Evolutionary conservation across 148 eudicot species (phyloP), one percentile per base, ranked within the genome.

Genomic region (Hydrangea macrophylla): DNA sequence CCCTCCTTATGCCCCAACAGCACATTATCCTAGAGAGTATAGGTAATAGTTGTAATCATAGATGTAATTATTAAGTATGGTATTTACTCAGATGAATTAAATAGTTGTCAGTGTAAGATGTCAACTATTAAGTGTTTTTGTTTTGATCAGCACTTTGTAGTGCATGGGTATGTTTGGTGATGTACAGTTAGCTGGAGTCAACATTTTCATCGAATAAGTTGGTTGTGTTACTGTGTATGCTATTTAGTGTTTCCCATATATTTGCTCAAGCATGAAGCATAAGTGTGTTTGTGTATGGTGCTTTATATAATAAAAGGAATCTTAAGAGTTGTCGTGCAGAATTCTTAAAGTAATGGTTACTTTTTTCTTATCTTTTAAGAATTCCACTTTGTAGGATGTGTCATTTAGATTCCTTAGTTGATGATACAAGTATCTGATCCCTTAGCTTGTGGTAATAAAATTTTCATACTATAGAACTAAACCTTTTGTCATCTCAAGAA

Each of bases 1-100:
- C 74, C 84, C 88, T 58, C 86, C 91, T 40, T 87, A 82, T 75
- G 75, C 51, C 69, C 92, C 92, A 48, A 69, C 81, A 35, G 84
- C 84, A 48, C 81, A 77, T 68, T 76, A 76, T 74, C 85, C 87
- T 48, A 80, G 83, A 74, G 75, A 76, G 18, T 72, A 76, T 72
- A 87, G 89, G 97, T 91, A 81, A 71, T 42, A 12, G 9, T 64
- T 31, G 51, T 35, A 48, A 11, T 58, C 50, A 17, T n/a, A 22
- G 62, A 58, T 51, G 17, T 13, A 5, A 40, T 2, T 27, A 33
- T 5, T 48, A 31, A 9, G 26, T 7, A 27, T 55, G 67, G 35
- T n/a, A n/a, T 23, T n/a, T 55, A 28, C 27, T 12, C 37, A 13
- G 53, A 30, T 31, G 36, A 69, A 42, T n/a, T 18, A 39, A 9